A percentile compares a stretch with the other conserved stretches of the same genome.
Evolutionary conservation across 345 rosid species (phyloP).

Genomic region (thale cress (Arabidopsis thaliana)): DNA sequence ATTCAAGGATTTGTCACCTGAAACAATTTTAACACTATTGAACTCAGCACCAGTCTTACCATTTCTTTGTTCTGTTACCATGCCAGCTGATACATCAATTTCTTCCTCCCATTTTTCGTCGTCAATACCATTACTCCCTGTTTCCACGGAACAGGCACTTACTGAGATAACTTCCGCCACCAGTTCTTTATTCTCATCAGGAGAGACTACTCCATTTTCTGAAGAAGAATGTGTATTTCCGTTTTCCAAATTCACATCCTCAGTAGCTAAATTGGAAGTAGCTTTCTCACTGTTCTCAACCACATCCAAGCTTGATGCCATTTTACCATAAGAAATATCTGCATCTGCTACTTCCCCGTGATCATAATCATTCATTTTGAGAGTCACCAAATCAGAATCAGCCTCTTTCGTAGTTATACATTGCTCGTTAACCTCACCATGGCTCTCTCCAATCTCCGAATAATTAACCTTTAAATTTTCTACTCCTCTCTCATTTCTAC

Average conservation of each 20-base stretch:
- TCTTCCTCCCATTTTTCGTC: conserved; percentile 33
- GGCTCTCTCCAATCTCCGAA: conserved; percentile 41
- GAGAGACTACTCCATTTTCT: background rate
- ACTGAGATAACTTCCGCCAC: conserved; percentile 30
- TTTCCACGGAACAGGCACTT: conserved; percentile 9
- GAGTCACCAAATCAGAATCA: conserved; percentile 32
- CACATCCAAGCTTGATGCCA: conserved; percentile 38
- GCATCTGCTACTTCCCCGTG: conserved; percentile 26
- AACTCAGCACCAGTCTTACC: conserved; percentile 22
- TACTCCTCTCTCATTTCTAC: conserved; percentile 37
- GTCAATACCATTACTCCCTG: conserved; percentile 20
- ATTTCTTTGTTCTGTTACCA: conserved; percentile 15
- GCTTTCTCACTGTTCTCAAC: conserved; percentile 46
- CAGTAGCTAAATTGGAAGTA: conserved; percentile 49
- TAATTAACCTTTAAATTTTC: conserved; percentile 35
- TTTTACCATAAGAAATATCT: conserved; percentile 27
- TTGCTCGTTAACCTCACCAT: conserved; percentile 11
- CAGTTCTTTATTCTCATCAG: background rate
- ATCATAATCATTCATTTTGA: conserved; percentile 43
- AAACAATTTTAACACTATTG: conserved; percentile 8
- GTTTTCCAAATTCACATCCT: conserved; percentile 28
- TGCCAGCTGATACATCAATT: conserved; percentile 27
- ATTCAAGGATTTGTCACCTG: conserved; percentile 16
- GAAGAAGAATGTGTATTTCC: conserved; percentile 15
- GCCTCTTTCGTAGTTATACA: conserved; percentile 57